Evolutionary conservation across 2,329 filamentous ascomycete genomes (phyloP).

Genomic region (Epichloe glyceriae): DNA sequence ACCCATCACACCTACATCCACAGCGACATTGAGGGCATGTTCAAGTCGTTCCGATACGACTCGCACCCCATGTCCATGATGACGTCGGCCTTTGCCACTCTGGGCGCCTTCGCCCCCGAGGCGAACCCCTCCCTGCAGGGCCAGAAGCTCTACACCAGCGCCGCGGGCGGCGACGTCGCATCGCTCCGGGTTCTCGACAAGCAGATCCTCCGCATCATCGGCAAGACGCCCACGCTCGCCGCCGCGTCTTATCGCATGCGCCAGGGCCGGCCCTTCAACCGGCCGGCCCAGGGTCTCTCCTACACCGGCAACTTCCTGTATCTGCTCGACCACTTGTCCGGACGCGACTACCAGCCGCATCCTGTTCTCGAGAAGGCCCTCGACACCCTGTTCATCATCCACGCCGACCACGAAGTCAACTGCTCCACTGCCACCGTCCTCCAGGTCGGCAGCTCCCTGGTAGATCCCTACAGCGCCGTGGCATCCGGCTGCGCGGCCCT

Average conservation of each 20-base stretch:
- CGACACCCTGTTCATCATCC: constrained; percentile 40
- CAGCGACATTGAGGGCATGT: constrained; percentile 35
- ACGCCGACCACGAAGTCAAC: constrained; percentile 47
- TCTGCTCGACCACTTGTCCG: constrained; percentile 38
- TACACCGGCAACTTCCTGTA: constrained; percentile 44
- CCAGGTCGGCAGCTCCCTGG: constrained; percentile 41
- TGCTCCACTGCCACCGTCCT: constrained; percentile 42
- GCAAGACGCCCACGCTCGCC: constrained; percentile 36
- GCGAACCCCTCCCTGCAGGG: constrained; percentile 36
- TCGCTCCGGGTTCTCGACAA: constrained; percentile 34
- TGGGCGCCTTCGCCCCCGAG: constrained; percentile 36
- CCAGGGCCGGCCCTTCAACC: constrained; percentile 37
- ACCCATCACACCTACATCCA: constrained; percentile 39
- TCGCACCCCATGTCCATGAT: constrained; percentile 40
- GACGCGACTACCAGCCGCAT: constrained; percentile 33
- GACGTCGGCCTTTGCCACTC: constrained; percentile 34
- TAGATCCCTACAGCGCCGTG: constrained; percentile 42
- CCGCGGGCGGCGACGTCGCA: constrained; percentile 26
- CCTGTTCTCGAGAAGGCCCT: constrained; percentile 36
- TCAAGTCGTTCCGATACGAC: constrained; percentile 37
- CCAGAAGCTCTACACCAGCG: constrained; percentile 35
- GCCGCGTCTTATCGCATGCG: constrained; percentile 40
- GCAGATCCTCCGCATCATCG: constrained; percentile 38
- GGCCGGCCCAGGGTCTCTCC: constrained; percentile 31
- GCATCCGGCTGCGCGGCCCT: constrained; percentile 38